Evolutionary conservation across 2,329 filamentous ascomycete species (phyloP), one percentile per base, ranked within the genome.

Genomic region (Esteya vermicola): DNA sequence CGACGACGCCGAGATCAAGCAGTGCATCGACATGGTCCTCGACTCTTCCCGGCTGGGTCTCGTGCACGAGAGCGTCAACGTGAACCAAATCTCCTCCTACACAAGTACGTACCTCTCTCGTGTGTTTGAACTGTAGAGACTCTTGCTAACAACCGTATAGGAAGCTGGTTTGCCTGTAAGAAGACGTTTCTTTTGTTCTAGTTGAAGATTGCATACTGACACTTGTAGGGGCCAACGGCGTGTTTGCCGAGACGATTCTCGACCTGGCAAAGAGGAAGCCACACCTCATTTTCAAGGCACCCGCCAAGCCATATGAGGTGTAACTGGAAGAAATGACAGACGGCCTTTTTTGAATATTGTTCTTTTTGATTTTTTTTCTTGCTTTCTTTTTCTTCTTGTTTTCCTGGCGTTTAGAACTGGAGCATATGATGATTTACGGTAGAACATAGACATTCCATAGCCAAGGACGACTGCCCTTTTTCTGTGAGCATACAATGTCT

Each of bases 241-340:
- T 98, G 10, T 96, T 94, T 60, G 86, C 89, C 13, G 80, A 85
- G 57, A 93, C 88, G 0, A 85, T 98, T 34, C 63, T 98, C 38
- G 85, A 95, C 62, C 56, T 98, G 39, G 91, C 88, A 1, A 79
- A 81, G 59, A 67, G 89, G 55, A 94, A 93, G 59, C 91, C 91
- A 4, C 75, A 93, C 58, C 57, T 96, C 50, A 70, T 96, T 30
- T 94, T 95, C 56, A 79, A 76, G 13, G 59, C 72, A 36, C 75
- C 73, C 0, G 68, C 66, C 4, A 60, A 68, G 46, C 64, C 75
- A 23, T 85, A 83, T 54, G 61, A 65, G 45, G 59, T 69, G 30
- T 69, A 43, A 37, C 14, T 21, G 31, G 10, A 6, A 3, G 2
- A 20, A 27, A n/a, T n/a, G n/a, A n/a, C n/a, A n/a, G n/a, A n/a